Conservation (phyloP, 176 grass and related monocot species). For the Hordeum vulgare region DNA sequence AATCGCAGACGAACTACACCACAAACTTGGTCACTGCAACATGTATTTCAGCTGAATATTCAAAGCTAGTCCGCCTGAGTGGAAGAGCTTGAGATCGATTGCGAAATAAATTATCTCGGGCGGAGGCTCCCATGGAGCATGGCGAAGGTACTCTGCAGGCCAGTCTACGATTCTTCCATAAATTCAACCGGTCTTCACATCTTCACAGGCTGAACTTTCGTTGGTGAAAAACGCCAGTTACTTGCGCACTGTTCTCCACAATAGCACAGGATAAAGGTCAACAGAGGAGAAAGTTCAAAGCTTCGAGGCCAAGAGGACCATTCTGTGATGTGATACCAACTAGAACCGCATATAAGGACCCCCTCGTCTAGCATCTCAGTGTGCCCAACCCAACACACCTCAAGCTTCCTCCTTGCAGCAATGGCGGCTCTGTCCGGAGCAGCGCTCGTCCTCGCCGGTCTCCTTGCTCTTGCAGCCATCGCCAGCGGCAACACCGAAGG, state of each 20-base stretch:
- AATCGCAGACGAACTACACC: neutral
- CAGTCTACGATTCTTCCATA: neutral
- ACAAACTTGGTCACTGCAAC: neutral
- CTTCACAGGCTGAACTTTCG: neutral
- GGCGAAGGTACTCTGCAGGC: no score
- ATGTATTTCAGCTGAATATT: no score
- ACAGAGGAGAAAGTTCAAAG: constrained; percentile 1
- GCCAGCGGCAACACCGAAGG: constrained; percentile 41
- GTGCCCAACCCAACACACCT: neutral
- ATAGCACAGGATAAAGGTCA: neutral
- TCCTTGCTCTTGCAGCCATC: constrained; percentile 24
- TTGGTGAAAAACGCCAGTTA: neutral
- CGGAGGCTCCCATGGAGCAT: neutral
- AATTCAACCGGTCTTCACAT: neutral
- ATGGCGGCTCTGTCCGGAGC: neutral
- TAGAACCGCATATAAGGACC: constrained; percentile 13
- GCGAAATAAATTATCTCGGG: neutral
- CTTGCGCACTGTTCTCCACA: neutral
- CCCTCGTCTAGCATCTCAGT: neutral
- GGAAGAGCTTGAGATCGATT: no score
- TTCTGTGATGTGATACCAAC: neutral
- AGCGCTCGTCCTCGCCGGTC: neutral
- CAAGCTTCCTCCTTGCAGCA: neutral
- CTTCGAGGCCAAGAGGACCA: neutral
- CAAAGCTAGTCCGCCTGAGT: no score